Percentiles rank a stretch among this genome's conserved stretches.
Evolutionary conservation across 495 filamentous ascomycete genomes (phyloP).

Genomic region (Penicillium macrosclerotiorum): DNA sequence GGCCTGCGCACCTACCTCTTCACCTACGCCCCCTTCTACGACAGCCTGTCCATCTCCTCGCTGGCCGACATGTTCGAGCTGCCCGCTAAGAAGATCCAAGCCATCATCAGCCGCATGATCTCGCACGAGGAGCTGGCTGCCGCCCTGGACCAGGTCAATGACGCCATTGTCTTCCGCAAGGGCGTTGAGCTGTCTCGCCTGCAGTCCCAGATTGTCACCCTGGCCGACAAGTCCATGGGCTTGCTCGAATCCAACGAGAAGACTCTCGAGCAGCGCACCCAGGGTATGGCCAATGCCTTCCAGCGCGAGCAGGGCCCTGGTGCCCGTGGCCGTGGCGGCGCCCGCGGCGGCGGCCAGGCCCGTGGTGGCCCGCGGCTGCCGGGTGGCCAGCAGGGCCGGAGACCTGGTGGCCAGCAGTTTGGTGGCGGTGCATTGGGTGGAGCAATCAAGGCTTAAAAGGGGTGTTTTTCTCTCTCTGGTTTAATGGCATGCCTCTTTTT

Average conservation of each 20-base stretch:
- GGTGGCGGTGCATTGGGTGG: slow-evolving; percentile 62
- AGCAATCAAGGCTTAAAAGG: slow-evolving; percentile 60
- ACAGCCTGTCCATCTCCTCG: slow-evolving; percentile 83
- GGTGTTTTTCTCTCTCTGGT: slow-evolving; percentile 25
- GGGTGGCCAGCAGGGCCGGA: slow-evolving; percentile 48
- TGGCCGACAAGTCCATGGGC: slow-evolving; percentile 92
- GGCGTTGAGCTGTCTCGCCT: slow-evolving; percentile 95
- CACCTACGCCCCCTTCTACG: slow-evolving; percentile 99
- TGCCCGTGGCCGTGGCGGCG: slow-evolving; percentile 65
- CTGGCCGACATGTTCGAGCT: slow-evolving; percentile 96
- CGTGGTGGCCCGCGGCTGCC: slow-evolving; percentile 60
- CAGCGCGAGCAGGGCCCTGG: slow-evolving; percentile 79
- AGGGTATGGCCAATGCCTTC: slow-evolving; percentile 92
- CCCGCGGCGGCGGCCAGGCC: slow-evolving; percentile 62
- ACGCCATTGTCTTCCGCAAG: slow-evolving; percentile 98
- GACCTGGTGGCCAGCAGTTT: slow-evolving; percentile 60
- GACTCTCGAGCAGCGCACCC: slow-evolving; percentile 92
- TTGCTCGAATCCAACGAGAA: slow-evolving; percentile 97
- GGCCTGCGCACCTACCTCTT: slow-evolving; percentile 97
- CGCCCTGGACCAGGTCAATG: slow-evolving; percentile 95
- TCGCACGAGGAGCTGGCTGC: slow-evolving; percentile 96
- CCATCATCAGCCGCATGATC: slow-evolving; percentile 99
- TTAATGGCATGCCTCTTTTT: slow-evolving; percentile 42
- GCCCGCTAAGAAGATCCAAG: slow-evolving; percentile 78
- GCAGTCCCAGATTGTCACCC: slow-evolving; percentile 88